Base-by-base conservation (phyloP, 495 filamentous ascomycete species). In the Filosporella fistucella region DNA sequence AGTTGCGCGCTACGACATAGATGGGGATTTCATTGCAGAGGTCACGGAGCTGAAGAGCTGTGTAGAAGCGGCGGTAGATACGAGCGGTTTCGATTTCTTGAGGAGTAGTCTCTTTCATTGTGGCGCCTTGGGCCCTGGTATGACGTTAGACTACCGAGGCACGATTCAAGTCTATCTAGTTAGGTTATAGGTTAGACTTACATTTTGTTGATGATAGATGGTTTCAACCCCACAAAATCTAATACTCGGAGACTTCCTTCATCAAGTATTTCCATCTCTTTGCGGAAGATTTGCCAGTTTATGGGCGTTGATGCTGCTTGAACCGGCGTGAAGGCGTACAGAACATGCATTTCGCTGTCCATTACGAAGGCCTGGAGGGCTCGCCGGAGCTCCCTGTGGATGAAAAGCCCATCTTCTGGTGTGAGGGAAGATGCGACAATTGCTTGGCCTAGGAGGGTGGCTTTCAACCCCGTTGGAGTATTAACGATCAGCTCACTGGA, bases 341-440 rank as follows among this genome's bases (percentile, higher is more conserved):
- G 75, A 29, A 89, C 72, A 56, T 93, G 88, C 82, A 93, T 83
- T 38, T 93, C 88, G 14, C 84, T 85, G 56, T 89, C 85, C 76
- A 93, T 80, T 14, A 89, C 87, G 48, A 93, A 93, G 5, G 81
- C 84, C 38, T 77, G 69, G 2, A 91, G 61, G 1, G 88, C 85
- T 49, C 74, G 71, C 47, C 70, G 71, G 44, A 91, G 68, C 55
- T 91, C 88, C 37, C 76, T 69, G 52, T 89, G 70, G 7, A 91
- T 70, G 55, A 89, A 91, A 0, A 88, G 61, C 2, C 88, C 88
- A 56, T 91, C 88, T 49, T 87, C 83, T 0, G 86, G 88, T 6
- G 83, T 74, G 26, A 93, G 72, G 0, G 80, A 78, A 1, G 87
- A 88, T 3, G 81, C 76, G 20, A 93, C 85, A 20, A 85, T 77